These are phyloP conservation scores for Coemansia guatemalensis DNA, from an alignment of 192 early-diverging fungal genomes.

Conservation along the genomic window DNA sequence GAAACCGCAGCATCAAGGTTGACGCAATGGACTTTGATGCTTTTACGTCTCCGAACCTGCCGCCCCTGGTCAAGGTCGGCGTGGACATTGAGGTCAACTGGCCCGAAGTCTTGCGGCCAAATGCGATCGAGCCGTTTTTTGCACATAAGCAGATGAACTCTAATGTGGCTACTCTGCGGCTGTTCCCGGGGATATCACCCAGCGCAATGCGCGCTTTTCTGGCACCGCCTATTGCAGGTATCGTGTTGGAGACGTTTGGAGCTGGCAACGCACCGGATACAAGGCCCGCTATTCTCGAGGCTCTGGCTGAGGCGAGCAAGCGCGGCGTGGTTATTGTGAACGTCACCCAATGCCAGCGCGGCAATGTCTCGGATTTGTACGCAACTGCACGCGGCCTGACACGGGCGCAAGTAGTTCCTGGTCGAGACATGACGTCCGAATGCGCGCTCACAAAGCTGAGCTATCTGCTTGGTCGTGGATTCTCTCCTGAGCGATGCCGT, in stretches of 20 bases:
- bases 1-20: conserved; percentile 81
- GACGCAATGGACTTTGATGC: conserved; percentile 83
- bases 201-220: conserved; percentile 86
- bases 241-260: conserved; percentile 95
- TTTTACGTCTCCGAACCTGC: conserved; percentile 84
- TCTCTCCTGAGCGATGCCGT: conserved; percentile 69
- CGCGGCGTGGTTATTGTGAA: conserved; percentile 97
- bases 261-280: conserved; percentile 95
- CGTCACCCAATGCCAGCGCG: conserved; percentile 82
- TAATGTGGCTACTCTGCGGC: conserved; percentile 82
- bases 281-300: conserved; percentile 78
- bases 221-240: conserved; percentile 79
- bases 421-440: conserved; percentile 94
- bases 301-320: conserved; percentile 81
- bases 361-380: conserved; percentile 87
- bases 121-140: conserved; percentile 76
- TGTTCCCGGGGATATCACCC: conserved; percentile 94
- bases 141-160: conserved; percentile 84
- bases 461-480: conserved; percentile 78
- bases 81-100: conserved; percentile 95
- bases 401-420: conserved; percentile 79
- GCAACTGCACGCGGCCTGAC: conserved; percentile 84
- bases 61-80: conserved; percentile 91
- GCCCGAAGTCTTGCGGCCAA: conserved; percentile 83
- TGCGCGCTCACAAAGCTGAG: conserved; percentile 96